Percentiles rank a stretch among this genome's conserved stretches.
Conservation (phyloP, 352 stramenopile species). For the Phytophthora podocarpi region DNA sequence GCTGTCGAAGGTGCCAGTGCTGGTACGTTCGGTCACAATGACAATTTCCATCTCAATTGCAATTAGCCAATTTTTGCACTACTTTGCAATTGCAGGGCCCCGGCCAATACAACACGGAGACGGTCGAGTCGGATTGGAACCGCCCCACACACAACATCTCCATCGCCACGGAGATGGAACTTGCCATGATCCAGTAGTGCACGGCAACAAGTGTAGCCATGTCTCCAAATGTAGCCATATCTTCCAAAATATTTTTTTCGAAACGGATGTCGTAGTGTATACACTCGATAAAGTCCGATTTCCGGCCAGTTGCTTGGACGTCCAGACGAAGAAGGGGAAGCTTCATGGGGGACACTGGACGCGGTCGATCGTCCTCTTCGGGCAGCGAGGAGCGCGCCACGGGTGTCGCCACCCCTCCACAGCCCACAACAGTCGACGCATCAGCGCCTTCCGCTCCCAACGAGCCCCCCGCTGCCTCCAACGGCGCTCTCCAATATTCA, state of each 20-base stretch:
- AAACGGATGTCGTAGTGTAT: conserved; percentile 7
- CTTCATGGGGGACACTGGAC: conserved; percentile 34
- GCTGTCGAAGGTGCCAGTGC: conserved; percentile 54
- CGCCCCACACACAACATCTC: conserved; percentile 89
- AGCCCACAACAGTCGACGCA: background rate
- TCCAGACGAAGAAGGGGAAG: conserved; percentile 27
- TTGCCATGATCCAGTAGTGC: conserved; percentile 68
- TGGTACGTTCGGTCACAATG: conserved; percentile 47
- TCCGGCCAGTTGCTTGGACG: conserved; percentile 7
- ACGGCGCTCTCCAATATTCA: background rate
- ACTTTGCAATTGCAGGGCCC: conserved; percentile 49
- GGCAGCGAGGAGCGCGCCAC: background rate
- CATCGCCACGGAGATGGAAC: conserved; percentile 85
- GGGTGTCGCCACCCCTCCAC: background rate
- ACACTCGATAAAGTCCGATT: conserved; percentile 12
- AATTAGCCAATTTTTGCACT: background rate
- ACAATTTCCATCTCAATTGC: background rate
- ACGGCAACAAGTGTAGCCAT: conserved; percentile 18
- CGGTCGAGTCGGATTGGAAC: conserved; percentile 80
- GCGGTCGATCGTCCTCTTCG: conserved; percentile 12
- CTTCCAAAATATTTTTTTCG: background rate
- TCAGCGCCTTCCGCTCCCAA: conserved; percentile 1
- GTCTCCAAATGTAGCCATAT: conserved; percentile 3
- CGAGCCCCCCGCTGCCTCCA: background rate
- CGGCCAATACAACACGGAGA: conserved; percentile 75